Evolutionary conservation across 2,329 filamentous ascomycete species (phyloP), one percentile per base, ranked within the genome.

Genomic region (Fonsecaea multimorphosa): DNA sequence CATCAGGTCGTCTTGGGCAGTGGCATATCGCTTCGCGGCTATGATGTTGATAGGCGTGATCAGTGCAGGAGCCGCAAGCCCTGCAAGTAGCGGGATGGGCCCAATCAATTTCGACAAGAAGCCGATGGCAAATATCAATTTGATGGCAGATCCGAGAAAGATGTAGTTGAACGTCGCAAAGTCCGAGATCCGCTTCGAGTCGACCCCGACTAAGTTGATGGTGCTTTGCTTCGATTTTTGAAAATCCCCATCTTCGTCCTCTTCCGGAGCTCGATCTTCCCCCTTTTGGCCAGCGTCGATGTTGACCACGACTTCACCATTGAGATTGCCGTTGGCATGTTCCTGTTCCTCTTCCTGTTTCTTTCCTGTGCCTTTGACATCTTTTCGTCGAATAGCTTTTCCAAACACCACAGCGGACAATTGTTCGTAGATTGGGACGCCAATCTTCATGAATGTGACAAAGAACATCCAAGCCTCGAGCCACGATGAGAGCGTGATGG

Each of bases 201-300:
- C 91, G 11, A 93, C 87, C n/a, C 89, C 90, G 53, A 93, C 88
- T 38, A 93, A 81, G 74, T 93, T 94, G 63, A 93, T 88, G 3
- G 89, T 90, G 62, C 85, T 88, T 76, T 94, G 91, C 67, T 84
- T 83, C 29, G 85, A 85, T 76, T 89, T 85, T 69, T 87, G 81
- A 61, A 72, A 80, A 73, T 73, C 77, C 70, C 86, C 83, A n/a
- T 84, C 80, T 32, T 85, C 82, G 2, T 81, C 80, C 1, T 80
- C 79, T 7, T 79, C 75, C 3, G 73, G 67, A 6, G 79, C 76
- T 73, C 5, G 78, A 58, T 69, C 65, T 38, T 79, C 76, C 3
- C 76, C 74, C 34, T 72, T 73, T 16, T 76, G 76, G 9, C 76
- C 73, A 1, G 74, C 72, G 6, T 71, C 68, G 57, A 74, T 73